phyloP scores from a whole-genome alignment of 768 basidiomycete species.

The Clitopilus passeckerianus region DNA sequence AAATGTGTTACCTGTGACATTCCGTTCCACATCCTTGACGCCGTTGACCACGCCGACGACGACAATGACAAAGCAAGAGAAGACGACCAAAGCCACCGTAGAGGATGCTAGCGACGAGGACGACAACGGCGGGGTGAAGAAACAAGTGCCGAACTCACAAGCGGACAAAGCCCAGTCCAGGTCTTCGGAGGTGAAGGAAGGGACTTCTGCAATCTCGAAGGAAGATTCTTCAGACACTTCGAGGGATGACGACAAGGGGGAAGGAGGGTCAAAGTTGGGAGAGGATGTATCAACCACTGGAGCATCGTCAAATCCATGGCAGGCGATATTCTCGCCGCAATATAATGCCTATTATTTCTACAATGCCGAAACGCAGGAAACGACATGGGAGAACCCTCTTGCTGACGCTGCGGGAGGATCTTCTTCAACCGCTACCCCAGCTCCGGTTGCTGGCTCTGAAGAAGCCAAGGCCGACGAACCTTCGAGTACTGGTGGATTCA shows the following conservation, averaged over 20 bases:
- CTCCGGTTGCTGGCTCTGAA: slow-evolving; percentile 13
- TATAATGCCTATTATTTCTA: slow-evolving; percentile 85
- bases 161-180: neutral
- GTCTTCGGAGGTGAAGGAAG: no score
- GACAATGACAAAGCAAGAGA: neutral
- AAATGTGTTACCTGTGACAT: neutral
- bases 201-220: neutral
- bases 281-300: neutral
- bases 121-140: neutral
- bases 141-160: neutral
- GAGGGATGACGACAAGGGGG: neutral
- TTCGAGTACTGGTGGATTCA: slow-evolving; percentile 17
- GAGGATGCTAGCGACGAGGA: neutral
- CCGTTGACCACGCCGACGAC: neutral
- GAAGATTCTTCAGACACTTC: neutral
- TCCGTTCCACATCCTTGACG: neutral
- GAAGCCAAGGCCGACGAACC: neutral
- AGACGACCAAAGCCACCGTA: neutral
- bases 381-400: slow-evolving; percentile 82
- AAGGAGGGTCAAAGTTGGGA: neutral
- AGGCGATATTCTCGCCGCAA: slow-evolving; percentile 74
- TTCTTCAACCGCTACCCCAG: slow-evolving; percentile 16
- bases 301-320: slow-evolving; percentile 45
- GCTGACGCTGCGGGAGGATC: slow-evolving; percentile 26
- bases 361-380: slow-evolving; percentile 70